Evolutionary conservation across 2,329 filamentous ascomycete genomes (phyloP).

Genomic region (Chaetothyriales sp.): DNA sequence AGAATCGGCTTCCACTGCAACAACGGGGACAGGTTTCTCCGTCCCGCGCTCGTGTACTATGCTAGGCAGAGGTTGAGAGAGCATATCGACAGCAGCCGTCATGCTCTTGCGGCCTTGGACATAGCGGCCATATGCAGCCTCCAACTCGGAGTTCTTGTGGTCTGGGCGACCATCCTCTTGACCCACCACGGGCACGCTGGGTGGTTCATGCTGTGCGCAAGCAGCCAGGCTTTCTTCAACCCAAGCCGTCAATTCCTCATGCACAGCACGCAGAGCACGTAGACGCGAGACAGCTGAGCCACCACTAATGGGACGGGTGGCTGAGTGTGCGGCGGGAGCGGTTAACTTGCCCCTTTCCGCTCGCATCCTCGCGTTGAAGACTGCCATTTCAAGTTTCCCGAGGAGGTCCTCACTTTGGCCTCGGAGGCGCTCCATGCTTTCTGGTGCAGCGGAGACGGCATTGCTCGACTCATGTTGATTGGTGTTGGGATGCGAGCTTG

Average conservation of each 20-base stretch:
- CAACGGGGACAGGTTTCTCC: not conserved
- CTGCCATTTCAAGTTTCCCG: constrained; percentile 10
- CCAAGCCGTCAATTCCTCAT: constrained; percentile 12
- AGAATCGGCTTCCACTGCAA: not conserved
- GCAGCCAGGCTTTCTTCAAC: constrained; percentile 10
- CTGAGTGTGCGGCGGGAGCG: constrained; percentile 3
- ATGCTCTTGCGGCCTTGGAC: constrained; percentile 9
- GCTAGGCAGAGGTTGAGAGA: constrained; percentile 1
- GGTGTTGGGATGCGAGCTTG: not conserved
- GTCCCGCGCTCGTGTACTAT: not conserved
- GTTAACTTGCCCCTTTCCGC: constrained; percentile 3
- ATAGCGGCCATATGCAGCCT: constrained; percentile 12
- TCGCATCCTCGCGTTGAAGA: constrained; percentile 12
- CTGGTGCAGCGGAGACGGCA: not conserved
- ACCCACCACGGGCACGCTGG: not conserved
- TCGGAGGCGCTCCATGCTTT: not conserved
- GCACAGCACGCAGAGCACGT: constrained; percentile 6
- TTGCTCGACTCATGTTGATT: not conserved
- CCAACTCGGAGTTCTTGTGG: constrained; percentile 4
- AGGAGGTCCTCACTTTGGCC: not conserved
- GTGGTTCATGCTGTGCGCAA: not conserved
- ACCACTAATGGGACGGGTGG: not conserved
- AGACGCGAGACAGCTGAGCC: not conserved
- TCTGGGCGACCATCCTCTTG: not conserved
- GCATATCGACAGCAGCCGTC: not conserved